Conservation (phyloP, 2,329 filamentous ascomycete genomes). For the Diaporthe helianthi region DNA sequence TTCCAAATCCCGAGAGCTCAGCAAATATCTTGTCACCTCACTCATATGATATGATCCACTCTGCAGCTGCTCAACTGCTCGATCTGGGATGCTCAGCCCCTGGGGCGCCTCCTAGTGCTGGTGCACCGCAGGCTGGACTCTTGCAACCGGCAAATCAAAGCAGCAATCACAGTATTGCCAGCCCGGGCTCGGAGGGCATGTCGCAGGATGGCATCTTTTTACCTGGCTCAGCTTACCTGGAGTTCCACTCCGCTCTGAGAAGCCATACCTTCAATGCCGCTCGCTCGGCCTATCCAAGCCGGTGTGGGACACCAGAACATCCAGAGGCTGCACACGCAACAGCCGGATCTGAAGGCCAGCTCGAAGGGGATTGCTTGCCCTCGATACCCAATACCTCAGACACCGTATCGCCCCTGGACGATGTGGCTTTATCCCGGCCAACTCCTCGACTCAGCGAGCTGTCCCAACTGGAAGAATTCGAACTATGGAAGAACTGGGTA, state of each 20-base stretch:
- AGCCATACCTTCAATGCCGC: constrained; percentile 12
- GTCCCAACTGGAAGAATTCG: constrained; percentile 14
- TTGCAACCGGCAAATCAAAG: neutral
- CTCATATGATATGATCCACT: constrained; percentile 17
- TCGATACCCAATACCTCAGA: neutral
- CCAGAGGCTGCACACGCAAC: constrained; percentile 5
- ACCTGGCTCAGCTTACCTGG: constrained; percentile 16
- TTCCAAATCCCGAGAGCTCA: neutral
- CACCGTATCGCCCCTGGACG: neutral
- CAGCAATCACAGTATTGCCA: constrained; percentile 12
- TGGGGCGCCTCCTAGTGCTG: neutral
- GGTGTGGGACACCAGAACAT: constrained; percentile 4
- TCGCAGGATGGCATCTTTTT: constrained; percentile 12
- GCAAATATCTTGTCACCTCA: neutral
- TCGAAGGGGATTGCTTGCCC: neutral
- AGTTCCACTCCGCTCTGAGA: constrained; percentile 12
- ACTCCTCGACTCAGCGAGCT: constrained; percentile 13
- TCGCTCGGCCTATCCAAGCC: constrained; percentile 6
- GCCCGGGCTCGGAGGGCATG: constrained; percentile 20
- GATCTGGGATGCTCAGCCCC: constrained; percentile 11
- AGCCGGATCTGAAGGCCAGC: neutral
- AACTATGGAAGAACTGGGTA: constrained; percentile 58
- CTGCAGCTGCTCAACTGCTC: constrained; percentile 11
- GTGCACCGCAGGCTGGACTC: neutral
- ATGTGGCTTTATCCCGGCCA: neutral